phyloP scores from a whole-genome alignment of 305 asterid species.

The Petunia hybrid region DNA sequence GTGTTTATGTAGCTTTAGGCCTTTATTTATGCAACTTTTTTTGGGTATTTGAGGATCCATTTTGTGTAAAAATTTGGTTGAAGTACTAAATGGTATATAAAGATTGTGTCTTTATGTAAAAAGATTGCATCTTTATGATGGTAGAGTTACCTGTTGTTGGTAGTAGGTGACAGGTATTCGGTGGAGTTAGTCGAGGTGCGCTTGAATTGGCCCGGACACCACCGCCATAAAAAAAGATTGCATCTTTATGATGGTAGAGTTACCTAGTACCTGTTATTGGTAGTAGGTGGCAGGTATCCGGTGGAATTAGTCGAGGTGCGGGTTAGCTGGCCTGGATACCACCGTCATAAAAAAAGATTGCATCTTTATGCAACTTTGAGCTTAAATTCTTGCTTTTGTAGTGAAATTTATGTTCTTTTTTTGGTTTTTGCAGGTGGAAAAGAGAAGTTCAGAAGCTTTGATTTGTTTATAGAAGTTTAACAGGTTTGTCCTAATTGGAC shows the following conservation, averaged over 20 bases:
- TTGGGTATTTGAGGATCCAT: background rate
- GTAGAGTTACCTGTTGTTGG: too few relatives aligned
- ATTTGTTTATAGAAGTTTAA: background rate
- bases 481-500: background rate
- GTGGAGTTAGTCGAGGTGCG: too few relatives aligned
- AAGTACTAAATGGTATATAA: background rate
- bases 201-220: too few relatives aligned
- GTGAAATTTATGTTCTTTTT: slow-evolving; percentile 2
- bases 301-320: too few relatives aligned
- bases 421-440: slow-evolving; percentile 2
- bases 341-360: background rate
- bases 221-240: too few relatives aligned
- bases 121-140: slow-evolving; percentile 9
- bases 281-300: too few relatives aligned
- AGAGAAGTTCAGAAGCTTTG: slow-evolving; percentile 9
- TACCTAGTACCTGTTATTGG: too few relatives aligned
- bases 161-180: too few relatives aligned
- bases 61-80: background rate
- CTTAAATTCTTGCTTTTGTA: background rate
- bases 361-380: slow-evolving; percentile 5
- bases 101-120: background rate
- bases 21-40: background rate
- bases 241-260: too few relatives aligned
- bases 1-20: background rate
- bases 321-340: too few relatives aligned